Evolutionary conservation across 768 basidiomycete species (phyloP).

Genomic region (Gymnopilus junonius): DNA sequence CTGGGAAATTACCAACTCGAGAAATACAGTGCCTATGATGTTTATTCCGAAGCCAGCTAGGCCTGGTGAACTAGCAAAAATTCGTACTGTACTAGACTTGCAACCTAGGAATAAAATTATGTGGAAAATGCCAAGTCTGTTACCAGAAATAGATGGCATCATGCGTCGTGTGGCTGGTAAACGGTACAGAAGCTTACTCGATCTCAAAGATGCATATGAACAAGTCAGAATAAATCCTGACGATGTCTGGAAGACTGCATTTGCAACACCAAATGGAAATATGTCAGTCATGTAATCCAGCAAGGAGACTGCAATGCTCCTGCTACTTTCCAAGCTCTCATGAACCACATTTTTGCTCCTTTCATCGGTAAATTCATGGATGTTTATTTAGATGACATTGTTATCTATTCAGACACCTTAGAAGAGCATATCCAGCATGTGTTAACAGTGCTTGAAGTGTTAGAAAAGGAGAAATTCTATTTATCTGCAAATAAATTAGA

Average conservation of each 20-base stretch:
- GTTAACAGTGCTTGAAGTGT: slow-evolving; percentile 30
- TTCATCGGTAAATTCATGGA: slow-evolving; percentile 43
- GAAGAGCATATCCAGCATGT: slow-evolving; percentile 38
- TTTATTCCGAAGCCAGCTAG: slow-evolving; percentile 26
- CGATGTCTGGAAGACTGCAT: slow-evolving; percentile 26
- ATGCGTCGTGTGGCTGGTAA: slow-evolving; percentile 21
- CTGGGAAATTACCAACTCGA: slow-evolving; percentile 31
- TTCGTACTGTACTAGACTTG: slow-evolving; percentile 35
- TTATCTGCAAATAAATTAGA: slow-evolving; percentile 35
- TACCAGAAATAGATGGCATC: slow-evolving; percentile 31
- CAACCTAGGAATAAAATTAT: slow-evolving; percentile 42
- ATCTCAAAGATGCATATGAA: slow-evolving; percentile 41
- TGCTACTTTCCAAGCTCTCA: slow-evolving; percentile 46
- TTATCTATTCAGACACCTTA: slow-evolving; percentile 43
- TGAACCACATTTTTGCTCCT: slow-evolving; percentile 42
- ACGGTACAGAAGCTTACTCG: slow-evolving; percentile 30
- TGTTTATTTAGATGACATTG: slow-evolving; percentile 35
- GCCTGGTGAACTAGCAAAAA: slow-evolving; percentile 7
- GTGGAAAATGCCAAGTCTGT: slow-evolving; percentile 26
- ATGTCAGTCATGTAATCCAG: slow-evolving; percentile 43
- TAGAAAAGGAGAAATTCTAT: slow-evolving; percentile 37
- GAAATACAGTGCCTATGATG: slow-evolving; percentile 37
- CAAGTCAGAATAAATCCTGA: slow-evolving; percentile 33
- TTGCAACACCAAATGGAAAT: slow-evolving; percentile 46
- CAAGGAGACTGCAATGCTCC: slow-evolving; percentile 35